These are phyloP conservation scores for Erysimum cheiri DNA, from an alignment of 441 rosid genomes.

Conservation along the genomic window DNA sequence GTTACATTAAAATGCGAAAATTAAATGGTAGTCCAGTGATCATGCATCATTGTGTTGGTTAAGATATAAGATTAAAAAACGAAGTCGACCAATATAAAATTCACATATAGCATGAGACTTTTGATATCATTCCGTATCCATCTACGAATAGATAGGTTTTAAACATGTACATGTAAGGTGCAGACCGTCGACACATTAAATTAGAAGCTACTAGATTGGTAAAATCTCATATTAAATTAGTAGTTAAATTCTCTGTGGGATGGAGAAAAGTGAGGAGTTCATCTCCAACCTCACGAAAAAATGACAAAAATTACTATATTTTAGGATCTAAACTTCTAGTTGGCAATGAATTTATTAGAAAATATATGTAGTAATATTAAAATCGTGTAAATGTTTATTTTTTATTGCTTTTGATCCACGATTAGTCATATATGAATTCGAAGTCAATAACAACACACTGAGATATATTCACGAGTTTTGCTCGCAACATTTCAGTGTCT, in stretches of 20 bases:
- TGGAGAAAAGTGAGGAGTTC: background rate
- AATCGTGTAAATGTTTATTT: background rate
- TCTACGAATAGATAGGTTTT: background rate
- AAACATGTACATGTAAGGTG: slow-evolving; percentile 10
- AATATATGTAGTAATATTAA: background rate
- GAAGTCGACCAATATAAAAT: background rate
- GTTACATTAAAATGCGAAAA: background rate
- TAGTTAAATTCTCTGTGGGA: background rate
- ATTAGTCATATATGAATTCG: background rate
- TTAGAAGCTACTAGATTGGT: background rate
- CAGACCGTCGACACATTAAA: background rate
- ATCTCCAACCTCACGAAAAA: background rate
- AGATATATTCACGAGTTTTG: too few species aligned
- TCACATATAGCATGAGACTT: background rate
- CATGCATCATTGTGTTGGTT: slow-evolving; percentile 10
- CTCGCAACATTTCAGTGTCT: too few species aligned
- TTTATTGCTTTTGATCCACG: background rate
- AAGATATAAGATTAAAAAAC: background rate
- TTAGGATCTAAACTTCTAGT: background rate
- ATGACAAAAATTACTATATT: background rate
- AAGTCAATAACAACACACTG: background rate
- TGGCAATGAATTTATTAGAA: background rate
- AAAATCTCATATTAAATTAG: background rate
- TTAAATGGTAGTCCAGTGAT: slow-evolving; percentile 3
- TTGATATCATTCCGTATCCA: background rate